phyloP scores from a whole-genome alignment of 2,329 filamentous ascomycete genomes.

The Cyanodermella asteris region DNA sequence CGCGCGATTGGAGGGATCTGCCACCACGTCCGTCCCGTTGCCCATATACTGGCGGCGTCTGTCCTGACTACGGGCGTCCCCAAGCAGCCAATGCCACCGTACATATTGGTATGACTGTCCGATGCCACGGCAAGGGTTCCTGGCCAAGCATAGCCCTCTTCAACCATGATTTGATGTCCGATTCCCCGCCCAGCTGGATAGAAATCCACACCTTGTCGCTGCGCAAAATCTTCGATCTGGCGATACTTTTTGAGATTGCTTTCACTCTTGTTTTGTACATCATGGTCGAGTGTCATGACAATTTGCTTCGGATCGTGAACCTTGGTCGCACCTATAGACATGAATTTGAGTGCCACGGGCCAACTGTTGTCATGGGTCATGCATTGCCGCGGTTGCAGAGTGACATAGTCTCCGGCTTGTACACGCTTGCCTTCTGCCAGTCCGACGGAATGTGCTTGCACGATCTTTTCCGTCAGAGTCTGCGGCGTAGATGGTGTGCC shows the following conservation, averaged over 20 bases:
- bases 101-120: slow-evolving; percentile 54
- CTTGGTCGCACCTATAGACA: slow-evolving; percentile 57
- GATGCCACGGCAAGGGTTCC: slow-evolving; percentile 62
- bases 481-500: slow-evolving; percentile 35
- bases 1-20: slow-evolving; percentile 68
- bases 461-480: slow-evolving; percentile 81
- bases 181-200: slow-evolving; percentile 62
- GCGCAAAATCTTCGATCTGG: slow-evolving; percentile 64
- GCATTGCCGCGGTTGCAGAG: slow-evolving; percentile 45
- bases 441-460: slow-evolving; percentile 60
- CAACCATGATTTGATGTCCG: slow-evolving; percentile 81
- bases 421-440: slow-evolving; percentile 55
- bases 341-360: slow-evolving; percentile 59
- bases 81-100: slow-evolving; percentile 56
- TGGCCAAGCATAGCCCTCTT: slow-evolving; percentile 69
- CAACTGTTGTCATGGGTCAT: slow-evolving; percentile 79
- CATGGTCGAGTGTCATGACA: slow-evolving; percentile 70
- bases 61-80: slow-evolving; percentile 71
- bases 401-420: slow-evolving; percentile 64
- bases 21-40: slow-evolving; percentile 68
- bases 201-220: slow-evolving; percentile 53
- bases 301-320: slow-evolving; percentile 52
- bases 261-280: slow-evolving; percentile 64
- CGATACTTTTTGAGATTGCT: slow-evolving; percentile 64
- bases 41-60: slow-evolving; percentile 71